A percentile compares a stretch with the other conserved stretches of the same genome.
These are phyloP conservation scores for Starmera caribaea DNA, from an alignment of 805 yeast species.

Conservation along the genomic window DNA sequence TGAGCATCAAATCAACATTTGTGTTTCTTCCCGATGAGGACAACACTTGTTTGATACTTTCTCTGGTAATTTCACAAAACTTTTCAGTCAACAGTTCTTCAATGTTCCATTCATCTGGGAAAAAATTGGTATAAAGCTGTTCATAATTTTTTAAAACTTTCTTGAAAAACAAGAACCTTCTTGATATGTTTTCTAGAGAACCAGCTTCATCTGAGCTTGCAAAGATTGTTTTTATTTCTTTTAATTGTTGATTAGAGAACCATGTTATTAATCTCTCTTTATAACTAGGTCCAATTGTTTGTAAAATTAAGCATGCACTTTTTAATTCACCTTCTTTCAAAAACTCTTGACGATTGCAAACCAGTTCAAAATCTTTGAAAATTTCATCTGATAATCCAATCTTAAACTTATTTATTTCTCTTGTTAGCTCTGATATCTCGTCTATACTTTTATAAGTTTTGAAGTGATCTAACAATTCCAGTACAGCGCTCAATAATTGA, in stretches of 20 bases:
- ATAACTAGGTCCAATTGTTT: constrained; percentile 47
- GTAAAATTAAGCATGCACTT: constrained; percentile 69
- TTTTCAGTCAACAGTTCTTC: constrained; percentile 45
- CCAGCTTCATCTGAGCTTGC: constrained; percentile 87
- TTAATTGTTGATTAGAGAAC: constrained; percentile 61
- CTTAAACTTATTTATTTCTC: constrained; percentile 49
- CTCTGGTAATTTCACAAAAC: constrained; percentile 62
- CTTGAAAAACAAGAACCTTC: constrained; percentile 77
- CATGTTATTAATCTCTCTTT: constrained; percentile 56
- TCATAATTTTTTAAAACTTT: constrained; percentile 55
- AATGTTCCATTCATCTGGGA: constrained; percentile 70
- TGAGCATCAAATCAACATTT: constrained; percentile 57
- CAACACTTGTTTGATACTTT: constrained; percentile 51
- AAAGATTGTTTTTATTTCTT: constrained; percentile 71
- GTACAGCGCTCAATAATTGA: constrained; percentile 57
- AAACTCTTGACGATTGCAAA: constrained; percentile 23
- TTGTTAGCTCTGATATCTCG: constrained; percentile 60
- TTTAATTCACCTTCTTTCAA: constrained; percentile 22
- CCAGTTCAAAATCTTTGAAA: constrained; percentile 59
- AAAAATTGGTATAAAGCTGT: constrained; percentile 38
- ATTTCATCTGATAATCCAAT: constrained; percentile 57
- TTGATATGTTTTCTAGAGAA: constrained; percentile 72
- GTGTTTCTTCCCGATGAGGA: constrained; percentile 30
- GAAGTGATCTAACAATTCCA: constrained; percentile 64
- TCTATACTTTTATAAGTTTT: constrained; percentile 75